Base-by-base conservation (phyloP, 1,284 basidiomycete genomes). In the Marasmius fiardii region DNA sequence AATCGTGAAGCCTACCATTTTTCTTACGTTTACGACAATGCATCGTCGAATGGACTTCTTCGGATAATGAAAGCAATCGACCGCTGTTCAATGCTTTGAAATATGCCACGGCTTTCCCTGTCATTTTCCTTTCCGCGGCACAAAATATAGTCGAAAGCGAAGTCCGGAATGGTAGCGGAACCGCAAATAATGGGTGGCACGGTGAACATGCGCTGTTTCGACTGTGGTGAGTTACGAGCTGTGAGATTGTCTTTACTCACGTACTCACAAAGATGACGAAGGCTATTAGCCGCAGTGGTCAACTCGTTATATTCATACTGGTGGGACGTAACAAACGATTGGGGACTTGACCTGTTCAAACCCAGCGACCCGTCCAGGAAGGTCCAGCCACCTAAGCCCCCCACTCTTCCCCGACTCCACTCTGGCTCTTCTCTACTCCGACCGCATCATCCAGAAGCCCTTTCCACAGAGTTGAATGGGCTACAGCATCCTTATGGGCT, bases 281-380 rank as follows among this genome's bases (percentile, higher is more conserved):
- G 94, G 97, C 71, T 98, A 14, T 71, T 95, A 23, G 83, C 89
- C 11, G 95, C 94, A 24, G 79, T 83, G 14, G 71, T 97, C 63
- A 99, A 99, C 71, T 96, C 95, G 1, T 71, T 93, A 44, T 99
- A 93, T 72, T 96, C 94, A 5, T 98, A 97, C 71, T 99, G 94
- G 92, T 99, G 97, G 97, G 97, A 99, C 71, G 83, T 99, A 33
- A 94, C 92, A 45, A 93, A 98, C 68, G 97, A 99, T 71, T 99
- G 96, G 96, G 97, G 97, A 0, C 78, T 99, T 47, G 83, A 87
- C 43, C 73, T 98, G 26, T 75, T 98, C 56, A 80, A 80, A 53
- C 69, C 71, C 18, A 66, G 67, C 47, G 62, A 66, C 6, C 10
- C 31, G 28, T 54, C 55, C 28, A 63, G 60, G 53, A 60, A 56